Conservation (phyloP, 2,329 filamentous ascomycete genomes). For the Fusarium sp. region DNA sequence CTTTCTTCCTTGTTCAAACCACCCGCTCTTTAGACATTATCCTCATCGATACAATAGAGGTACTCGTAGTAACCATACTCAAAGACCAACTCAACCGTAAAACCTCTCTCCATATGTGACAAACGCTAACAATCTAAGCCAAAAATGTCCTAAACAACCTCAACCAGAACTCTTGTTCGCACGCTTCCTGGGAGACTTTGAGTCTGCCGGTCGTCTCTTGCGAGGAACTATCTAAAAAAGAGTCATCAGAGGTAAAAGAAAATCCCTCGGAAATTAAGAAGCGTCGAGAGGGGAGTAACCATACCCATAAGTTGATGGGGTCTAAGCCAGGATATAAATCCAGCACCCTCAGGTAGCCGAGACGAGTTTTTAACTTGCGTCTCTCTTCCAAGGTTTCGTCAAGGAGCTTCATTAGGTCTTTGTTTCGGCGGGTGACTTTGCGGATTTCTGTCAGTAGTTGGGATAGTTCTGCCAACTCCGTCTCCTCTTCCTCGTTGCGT, state of each 20-base stretch:
- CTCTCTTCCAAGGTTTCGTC: background rate
- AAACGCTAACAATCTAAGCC: background rate
- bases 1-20: background rate
- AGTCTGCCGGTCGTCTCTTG: background rate
- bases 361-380: background rate
- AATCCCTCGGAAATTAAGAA: background rate
- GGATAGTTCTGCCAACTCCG: background rate
- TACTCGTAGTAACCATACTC: background rate
- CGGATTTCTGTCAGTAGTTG: background rate
- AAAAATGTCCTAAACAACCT: background rate
- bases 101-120: background rate
- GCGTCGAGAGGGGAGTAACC: background rate
- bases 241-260: background rate
- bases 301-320: background rate
- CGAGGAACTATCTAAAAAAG: background rate
- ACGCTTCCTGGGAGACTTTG: background rate
- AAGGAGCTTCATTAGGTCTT: background rate
- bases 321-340: background rate
- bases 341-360: background rate
- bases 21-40: background rate
- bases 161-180: background rate
- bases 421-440: background rate
- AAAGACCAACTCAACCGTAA: background rate
- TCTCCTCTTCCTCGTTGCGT: background rate
- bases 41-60: background rate